Conservation (phyloP, 1,284 basidiomycete genomes). For the Leccinum pachyderme region DNA sequence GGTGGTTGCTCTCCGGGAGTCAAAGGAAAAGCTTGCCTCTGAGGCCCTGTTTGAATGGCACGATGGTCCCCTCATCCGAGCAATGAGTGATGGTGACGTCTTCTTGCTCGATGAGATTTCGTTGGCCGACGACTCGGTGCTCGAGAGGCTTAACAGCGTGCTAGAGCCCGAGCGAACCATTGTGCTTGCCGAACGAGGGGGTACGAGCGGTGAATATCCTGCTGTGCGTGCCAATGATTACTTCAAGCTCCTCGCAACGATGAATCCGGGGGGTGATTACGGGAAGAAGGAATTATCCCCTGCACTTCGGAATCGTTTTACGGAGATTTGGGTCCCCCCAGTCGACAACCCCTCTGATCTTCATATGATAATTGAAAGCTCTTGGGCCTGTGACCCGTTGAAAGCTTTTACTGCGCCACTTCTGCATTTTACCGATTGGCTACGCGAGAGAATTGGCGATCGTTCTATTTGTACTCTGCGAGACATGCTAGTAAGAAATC, state of each 20-base stretch:
- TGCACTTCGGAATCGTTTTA: conserved; percentile 96
- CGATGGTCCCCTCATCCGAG: conserved; percentile 91
- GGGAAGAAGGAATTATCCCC: conserved; percentile 99
- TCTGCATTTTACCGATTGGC: conserved; percentile 84
- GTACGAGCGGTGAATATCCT: conserved; percentile 68
- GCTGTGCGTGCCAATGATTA: conserved; percentile 60
- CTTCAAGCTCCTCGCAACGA: conserved; percentile 95
- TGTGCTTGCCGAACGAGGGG: conserved; percentile 91
- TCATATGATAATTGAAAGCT: conserved; percentile 72
- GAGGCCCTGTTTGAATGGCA: conserved; percentile 94
- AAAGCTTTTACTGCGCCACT: conserved; percentile 61
- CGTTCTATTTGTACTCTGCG: conserved; percentile 74
- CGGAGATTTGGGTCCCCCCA: conserved; percentile 97
- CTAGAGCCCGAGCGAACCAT: conserved; percentile 89
- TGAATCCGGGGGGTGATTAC: conserved; percentile 99
- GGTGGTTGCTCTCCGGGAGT: conserved; percentile 38
- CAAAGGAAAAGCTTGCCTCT: conserved; percentile 45
- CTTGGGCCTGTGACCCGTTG: conserved; percentile 68
- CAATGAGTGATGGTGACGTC: conserved; percentile 86
- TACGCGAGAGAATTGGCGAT: conserved; percentile 67
- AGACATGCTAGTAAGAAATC: conserved; percentile 77
- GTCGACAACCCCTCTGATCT: conserved; percentile 79
- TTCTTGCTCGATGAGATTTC: conserved; percentile 98
- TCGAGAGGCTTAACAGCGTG: conserved; percentile 96
- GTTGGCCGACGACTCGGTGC: conserved; percentile 95